These are phyloP conservation scores for Backusella luteola DNA, from an alignment of 192 early-diverging fungal species.

Conservation along the genomic window DNA sequence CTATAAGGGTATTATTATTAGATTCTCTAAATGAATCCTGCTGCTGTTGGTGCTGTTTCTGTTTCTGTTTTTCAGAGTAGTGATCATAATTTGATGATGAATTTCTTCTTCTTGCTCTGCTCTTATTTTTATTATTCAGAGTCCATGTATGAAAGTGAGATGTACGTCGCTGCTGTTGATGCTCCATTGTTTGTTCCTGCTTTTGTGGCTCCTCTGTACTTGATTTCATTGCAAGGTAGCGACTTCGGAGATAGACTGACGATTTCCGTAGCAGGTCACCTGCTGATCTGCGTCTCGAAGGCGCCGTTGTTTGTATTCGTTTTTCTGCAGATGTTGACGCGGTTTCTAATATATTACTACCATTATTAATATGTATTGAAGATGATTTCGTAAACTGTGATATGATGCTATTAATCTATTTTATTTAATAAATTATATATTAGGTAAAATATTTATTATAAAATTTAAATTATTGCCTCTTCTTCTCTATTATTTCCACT, in stretches of 20 bases:
- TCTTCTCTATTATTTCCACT: neutral
- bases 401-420: neutral
- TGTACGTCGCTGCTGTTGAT: neutral
- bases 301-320: slow-evolving; percentile 1
- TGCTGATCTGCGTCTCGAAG: slow-evolving; percentile 3
- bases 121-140: slow-evolving; percentile 2
- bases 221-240: neutral
- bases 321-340: slow-evolving; percentile 4
- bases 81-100: neutral
- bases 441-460: neutral
- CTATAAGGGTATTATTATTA: neutral
- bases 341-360: neutral
- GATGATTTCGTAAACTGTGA: neutral
- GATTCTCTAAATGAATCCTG: neutral
- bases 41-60: neutral
- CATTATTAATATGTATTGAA: neutral
- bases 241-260: slow-evolving; percentile 8
- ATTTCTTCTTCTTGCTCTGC: neutral
- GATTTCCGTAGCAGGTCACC: slow-evolving; percentile 1
- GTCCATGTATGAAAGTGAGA: slow-evolving; percentile 3
- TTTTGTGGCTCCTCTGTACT: neutral
- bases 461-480: neutral
- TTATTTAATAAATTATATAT: neutral
- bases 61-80: neutral
- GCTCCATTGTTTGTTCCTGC: neutral